These are phyloP conservation scores for Fusarium setosum DNA, from an alignment of 2,329 filamentous ascomycete genomes.

Conservation along the genomic window DNA sequence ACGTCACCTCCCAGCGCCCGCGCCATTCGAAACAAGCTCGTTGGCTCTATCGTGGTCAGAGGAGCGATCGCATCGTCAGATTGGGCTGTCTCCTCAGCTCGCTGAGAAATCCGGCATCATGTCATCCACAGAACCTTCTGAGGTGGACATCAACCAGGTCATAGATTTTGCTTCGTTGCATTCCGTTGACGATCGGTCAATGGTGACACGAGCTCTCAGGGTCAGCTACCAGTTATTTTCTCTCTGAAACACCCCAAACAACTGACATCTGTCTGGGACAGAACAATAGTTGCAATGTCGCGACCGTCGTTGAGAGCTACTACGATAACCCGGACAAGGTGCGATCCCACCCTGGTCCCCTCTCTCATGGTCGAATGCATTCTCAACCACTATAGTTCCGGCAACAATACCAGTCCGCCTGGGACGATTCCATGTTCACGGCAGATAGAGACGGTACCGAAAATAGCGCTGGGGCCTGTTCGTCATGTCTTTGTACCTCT, in stretches of 20 bases:
- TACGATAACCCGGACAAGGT: conserved; percentile 59
- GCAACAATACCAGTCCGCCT: conserved; percentile 58
- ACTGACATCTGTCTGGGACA: conserved; percentile 28
- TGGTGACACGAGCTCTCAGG: conserved; percentile 57
- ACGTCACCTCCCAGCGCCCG: not conserved
- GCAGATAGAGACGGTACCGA: conserved; percentile 63
- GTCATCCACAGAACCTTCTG: conserved; percentile 50
- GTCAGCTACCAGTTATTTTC: conserved; percentile 36
- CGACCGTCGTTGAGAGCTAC: conserved; percentile 63
- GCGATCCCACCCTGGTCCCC: conserved; percentile 15
- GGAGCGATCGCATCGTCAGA: conserved; percentile 17
- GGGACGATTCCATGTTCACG: conserved; percentile 66
- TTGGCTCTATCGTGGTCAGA: conserved; percentile 12
- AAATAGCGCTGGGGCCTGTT: conserved; percentile 59
- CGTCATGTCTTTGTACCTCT: conserved; percentile 24
- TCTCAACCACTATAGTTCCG: conserved; percentile 53
- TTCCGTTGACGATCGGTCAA: conserved; percentile 49
- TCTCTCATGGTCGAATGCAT: conserved; percentile 1
- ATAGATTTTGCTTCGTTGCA: conserved; percentile 55
- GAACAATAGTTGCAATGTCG: conserved; percentile 58
- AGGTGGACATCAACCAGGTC: conserved; percentile 52
- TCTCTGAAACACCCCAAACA: not conserved
- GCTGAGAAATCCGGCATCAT: conserved; percentile 33
- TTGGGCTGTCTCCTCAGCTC: not conserved
- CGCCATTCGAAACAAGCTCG: conserved; percentile 3